These are phyloP conservation scores for Scutellaria baicalensis DNA, from an alignment of 257 asterid genomes.

Conservation along the genomic window DNA sequence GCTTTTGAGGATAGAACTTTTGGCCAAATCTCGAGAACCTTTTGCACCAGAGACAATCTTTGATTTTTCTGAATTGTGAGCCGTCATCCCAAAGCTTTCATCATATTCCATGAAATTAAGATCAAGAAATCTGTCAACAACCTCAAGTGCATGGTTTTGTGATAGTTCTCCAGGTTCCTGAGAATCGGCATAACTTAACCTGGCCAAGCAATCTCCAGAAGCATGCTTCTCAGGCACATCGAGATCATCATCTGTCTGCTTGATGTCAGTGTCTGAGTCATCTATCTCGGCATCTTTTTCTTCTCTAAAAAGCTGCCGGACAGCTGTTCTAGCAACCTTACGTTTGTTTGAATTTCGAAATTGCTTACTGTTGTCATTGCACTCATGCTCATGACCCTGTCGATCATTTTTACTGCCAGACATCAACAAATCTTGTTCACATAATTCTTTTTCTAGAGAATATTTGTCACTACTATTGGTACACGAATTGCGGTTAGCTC, in stretches of 20 bases:
- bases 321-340: slow-evolving; percentile 44
- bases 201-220: slow-evolving; percentile 42
- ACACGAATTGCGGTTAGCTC: slow-evolving; percentile 18
- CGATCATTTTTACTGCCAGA: slow-evolving; percentile 20
- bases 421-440: slow-evolving; percentile 20
- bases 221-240: slow-evolving; percentile 22
- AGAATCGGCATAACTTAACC: slow-evolving; percentile 74
- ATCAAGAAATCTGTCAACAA: slow-evolving; percentile 71
- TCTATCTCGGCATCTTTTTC: slow-evolving; percentile 28
- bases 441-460: slow-evolving; percentile 26
- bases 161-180: slow-evolving; percentile 94
- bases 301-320: slow-evolving; percentile 73
- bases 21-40: slow-evolving; percentile 64
- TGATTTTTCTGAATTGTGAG: slow-evolving; percentile 27
- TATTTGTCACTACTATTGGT: slow-evolving; percentile 25
- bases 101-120: slow-evolving; percentile 45
- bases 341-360: slow-evolving; percentile 18
- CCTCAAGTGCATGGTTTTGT: slow-evolving; percentile 81
- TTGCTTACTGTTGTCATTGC: slow-evolving; percentile 24
- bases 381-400: slow-evolving; percentile 19
- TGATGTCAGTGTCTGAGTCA: slow-evolving; percentile 28
- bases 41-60: slow-evolving; percentile 43
- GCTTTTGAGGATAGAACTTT: slow-evolving; percentile 30
- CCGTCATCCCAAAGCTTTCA: slow-evolving; percentile 23
- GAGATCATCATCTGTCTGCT: slow-evolving; percentile 16